Evolutionary conservation across 2,329 filamentous ascomycete genomes (phyloP).

Genomic region (Ophiostoma sp.): DNA sequence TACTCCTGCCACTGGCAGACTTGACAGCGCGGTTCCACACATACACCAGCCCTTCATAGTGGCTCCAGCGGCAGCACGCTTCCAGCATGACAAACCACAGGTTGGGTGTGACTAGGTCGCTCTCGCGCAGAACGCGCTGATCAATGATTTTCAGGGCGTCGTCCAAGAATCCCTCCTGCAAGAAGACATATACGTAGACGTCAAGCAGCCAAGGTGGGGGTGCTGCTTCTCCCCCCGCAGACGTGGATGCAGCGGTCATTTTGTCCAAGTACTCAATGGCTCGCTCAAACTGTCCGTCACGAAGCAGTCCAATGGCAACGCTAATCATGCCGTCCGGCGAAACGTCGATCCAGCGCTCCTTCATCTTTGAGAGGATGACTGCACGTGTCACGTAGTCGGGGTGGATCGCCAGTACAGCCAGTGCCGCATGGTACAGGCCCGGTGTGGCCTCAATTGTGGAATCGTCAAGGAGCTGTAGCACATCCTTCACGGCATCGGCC

Average conservation of each 20-base stretch:
- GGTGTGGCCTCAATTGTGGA: slow-evolving; percentile 58
- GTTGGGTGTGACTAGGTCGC: slow-evolving; percentile 40
- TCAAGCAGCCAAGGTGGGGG: slow-evolving; percentile 72
- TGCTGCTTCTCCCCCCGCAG: slow-evolving; percentile 28
- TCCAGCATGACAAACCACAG: slow-evolving; percentile 73
- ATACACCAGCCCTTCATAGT: slow-evolving; percentile 59
- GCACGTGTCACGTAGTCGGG: slow-evolving; percentile 75
- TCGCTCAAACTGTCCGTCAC: slow-evolving; percentile 77
- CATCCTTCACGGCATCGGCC: slow-evolving; percentile 52
- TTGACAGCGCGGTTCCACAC: slow-evolving; percentile 58
- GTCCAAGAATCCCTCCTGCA: slow-evolving; percentile 66
- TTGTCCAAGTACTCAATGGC: slow-evolving; percentile 65
- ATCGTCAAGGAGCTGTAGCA: slow-evolving; percentile 68
- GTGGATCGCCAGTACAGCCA: slow-evolving; percentile 72
- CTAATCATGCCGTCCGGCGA: slow-evolving; percentile 58
- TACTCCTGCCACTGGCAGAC: slow-evolving; percentile 35
- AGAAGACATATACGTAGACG: slow-evolving; percentile 68
- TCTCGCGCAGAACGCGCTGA: slow-evolving; percentile 41
- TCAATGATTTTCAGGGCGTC: slow-evolving; percentile 67
- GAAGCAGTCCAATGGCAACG: slow-evolving; percentile 66
- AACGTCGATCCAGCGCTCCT: slow-evolving; percentile 62
- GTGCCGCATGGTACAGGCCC: slow-evolving; percentile 62
- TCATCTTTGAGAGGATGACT: slow-evolving; percentile 67
- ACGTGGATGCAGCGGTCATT: slow-evolving; percentile 51
- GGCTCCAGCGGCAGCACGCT: slow-evolving; percentile 58